Evolutionary conservation across 2,329 filamentous ascomycete species (phyloP).

Genomic region (Fusarium anthophilum): DNA sequence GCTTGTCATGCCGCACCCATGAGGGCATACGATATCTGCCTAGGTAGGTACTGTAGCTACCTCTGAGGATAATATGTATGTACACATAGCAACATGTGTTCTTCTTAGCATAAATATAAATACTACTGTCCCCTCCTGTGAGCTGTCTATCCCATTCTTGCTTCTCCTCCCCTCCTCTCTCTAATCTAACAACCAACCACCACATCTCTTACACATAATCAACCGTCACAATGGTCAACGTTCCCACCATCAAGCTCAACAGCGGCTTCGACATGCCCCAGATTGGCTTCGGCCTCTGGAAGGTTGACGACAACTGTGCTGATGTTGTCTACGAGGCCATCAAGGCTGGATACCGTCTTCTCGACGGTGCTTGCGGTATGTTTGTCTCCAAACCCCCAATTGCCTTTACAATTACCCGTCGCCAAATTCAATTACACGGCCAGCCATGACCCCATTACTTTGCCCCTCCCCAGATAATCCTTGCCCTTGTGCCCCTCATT

Average conservation of each 20-base stretch:
- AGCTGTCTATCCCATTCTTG: conserved; percentile 4
- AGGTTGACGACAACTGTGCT: conserved; percentile 79
- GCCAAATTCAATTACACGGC: conserved; percentile 8
- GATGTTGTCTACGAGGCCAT: conserved; percentile 82
- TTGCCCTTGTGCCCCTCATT: conserved; percentile 17
- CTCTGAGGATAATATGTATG: not conserved
- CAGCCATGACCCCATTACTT: conserved; percentile 3
- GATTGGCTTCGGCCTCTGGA: conserved; percentile 84
- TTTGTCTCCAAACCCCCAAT: conserved; percentile 25
- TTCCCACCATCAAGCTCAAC: conserved; percentile 67
- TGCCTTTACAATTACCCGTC: not conserved
- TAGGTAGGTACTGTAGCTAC: not conserved
- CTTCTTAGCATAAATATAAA: conserved; percentile 38
- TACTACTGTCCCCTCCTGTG: conserved; percentile 25
- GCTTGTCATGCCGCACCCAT: conserved; percentile 29
- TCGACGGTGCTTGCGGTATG: conserved; percentile 69
- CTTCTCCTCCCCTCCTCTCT: not conserved
- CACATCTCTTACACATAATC: conserved; percentile 6
- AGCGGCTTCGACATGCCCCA: conserved; percentile 76
- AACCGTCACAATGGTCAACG: conserved; percentile 46
- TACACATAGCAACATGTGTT: conserved; percentile 9
- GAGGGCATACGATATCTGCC: conserved; percentile 23
- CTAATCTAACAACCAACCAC: not conserved
- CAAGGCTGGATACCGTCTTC: conserved; percentile 69
- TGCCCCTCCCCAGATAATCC: conserved; percentile 28